Evolutionary conservation across 805 yeast genomes (phyloP).

Genomic region (Candida ipomoeae): DNA sequence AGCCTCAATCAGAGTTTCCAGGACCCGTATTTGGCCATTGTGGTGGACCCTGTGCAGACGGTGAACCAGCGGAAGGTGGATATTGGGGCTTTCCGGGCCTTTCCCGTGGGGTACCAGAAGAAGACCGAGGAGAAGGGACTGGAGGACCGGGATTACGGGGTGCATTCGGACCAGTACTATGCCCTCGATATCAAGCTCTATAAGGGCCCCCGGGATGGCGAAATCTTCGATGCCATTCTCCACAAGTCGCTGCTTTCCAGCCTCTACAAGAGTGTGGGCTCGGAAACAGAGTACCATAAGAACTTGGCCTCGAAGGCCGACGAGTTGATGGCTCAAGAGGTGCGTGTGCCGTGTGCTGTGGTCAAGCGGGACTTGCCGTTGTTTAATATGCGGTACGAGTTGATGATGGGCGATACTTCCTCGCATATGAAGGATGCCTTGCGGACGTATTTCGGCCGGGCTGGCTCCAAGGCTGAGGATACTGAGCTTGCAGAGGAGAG

Average conservation of each 20-base stretch:
- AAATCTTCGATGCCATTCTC: constrained; percentile 26
- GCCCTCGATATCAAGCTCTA: constrained; percentile 59
- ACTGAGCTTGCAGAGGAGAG: constrained; percentile 8
- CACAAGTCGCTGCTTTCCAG: constrained; percentile 23
- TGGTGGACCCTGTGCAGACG: constrained; percentile 78
- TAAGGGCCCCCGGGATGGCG: constrained; percentile 47
- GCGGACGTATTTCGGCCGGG: constrained; percentile 11
- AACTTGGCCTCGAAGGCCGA: constrained; percentile 2
- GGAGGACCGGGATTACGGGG: constrained; percentile 55
- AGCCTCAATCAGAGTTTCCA: constrained; percentile 78
- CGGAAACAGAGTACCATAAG: constrained; percentile 4
- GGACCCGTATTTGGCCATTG: constrained; percentile 88
- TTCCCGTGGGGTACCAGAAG: constrained; percentile 33
- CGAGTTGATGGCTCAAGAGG: background rate
- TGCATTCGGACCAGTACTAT: constrained; percentile 67
- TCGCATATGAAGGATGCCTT: background rate
- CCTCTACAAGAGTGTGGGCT: constrained; percentile 7
- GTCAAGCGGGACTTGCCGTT: background rate
- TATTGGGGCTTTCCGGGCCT: constrained; percentile 86
- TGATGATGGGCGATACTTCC: background rate
- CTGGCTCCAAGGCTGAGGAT: background rate
- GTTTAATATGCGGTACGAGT: constrained; percentile 6
- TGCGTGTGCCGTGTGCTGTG: background rate
- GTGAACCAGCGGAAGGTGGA: constrained; percentile 61
- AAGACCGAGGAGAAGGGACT: constrained; percentile 3